A percentile compares a stretch with the other conserved stretches of the same genome.
Evolutionary conservation across 2,329 filamentous ascomycete species (phyloP).

Genomic region (Blastomyces emzantsi): DNA sequence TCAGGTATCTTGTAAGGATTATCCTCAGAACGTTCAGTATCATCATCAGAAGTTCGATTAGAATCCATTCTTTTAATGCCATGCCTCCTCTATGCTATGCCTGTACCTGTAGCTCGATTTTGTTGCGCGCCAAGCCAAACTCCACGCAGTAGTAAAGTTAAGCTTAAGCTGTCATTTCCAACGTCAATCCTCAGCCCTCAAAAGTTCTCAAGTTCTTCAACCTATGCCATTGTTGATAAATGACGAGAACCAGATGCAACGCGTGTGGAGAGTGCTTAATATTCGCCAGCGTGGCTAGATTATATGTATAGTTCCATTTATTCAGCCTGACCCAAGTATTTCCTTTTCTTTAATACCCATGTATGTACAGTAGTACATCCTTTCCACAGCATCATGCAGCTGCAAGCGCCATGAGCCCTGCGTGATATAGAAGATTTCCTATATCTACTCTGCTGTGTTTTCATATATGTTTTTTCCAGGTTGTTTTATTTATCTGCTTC

Average conservation of each 20-base stretch:
- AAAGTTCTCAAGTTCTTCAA: not conserved
- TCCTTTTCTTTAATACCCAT: not conserved
- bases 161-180: not conserved
- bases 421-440: not conserved
- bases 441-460: not conserved
- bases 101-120: too few relatives aligned
- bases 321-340: not conserved
- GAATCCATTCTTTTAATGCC: not conserved
- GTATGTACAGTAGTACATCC: not conserved
- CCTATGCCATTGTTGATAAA: not conserved
- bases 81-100: too few relatives aligned
- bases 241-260: not conserved
- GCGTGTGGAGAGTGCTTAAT: not conserved
- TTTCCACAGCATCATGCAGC: conserved; percentile 3
- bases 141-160: too few relatives aligned
- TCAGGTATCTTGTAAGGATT: not conserved
- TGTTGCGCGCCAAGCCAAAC: too few relatives aligned
- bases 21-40: not conserved
- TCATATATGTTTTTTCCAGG: not conserved
- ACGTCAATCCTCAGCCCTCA: not conserved
- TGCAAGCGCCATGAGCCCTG: not conserved
- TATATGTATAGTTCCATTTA: not conserved
- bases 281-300: not conserved
- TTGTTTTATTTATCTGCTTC: not conserved
- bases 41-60: not conserved